Evolutionary conservation across 768 basidiomycete genomes (phyloP).

Genomic region (Mycena amicta): DNA sequence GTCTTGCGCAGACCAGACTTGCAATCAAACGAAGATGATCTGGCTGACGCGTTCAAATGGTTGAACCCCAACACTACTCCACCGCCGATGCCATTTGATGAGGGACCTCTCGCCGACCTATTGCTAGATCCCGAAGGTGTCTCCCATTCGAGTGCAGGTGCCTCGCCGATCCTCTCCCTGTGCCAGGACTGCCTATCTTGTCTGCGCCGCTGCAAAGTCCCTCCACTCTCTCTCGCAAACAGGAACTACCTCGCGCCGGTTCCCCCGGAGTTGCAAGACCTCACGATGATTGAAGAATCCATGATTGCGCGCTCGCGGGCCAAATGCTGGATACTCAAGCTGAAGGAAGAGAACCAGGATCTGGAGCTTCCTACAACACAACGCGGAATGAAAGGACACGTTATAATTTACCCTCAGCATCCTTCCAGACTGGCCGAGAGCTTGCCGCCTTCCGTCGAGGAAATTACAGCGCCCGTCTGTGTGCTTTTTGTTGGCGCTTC

Average conservation of each 20-base stretch:
- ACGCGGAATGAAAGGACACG: conserved; percentile 2
- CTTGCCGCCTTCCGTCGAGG: not conserved
- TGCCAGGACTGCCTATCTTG: conserved; percentile 4
- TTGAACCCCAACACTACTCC: conserved; percentile 3
- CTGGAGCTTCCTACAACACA: conserved; percentile 19
- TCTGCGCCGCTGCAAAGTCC: not conserved
- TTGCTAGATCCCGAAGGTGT: conserved; percentile 9
- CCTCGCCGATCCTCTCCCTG: conserved; percentile 1
- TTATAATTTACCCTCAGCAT: conserved; percentile 8
- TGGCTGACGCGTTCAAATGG: not conserved
- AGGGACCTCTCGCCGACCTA: conserved; percentile 1
- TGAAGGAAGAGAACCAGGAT: conserved; percentile 5
- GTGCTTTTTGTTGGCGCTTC: conserved; percentile 8
- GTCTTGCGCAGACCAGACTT: not conserved
- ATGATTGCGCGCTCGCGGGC: conserved; percentile 20
- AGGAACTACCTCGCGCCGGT: conserved; percentile 12
- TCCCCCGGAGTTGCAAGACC: conserved; percentile 8
- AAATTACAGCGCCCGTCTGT: conserved; percentile 1
- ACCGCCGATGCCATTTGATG: conserved; percentile 9
- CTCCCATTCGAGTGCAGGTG: not conserved
- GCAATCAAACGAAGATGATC: not conserved
- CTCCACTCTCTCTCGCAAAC: conserved; percentile 11
- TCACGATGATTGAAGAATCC: conserved; percentile 17
- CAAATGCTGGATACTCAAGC: conserved; percentile 13
- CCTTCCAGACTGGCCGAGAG: not conserved